These are phyloP conservation scores for Cryptococcus sp. DNA, from an alignment of 1,284 basidiomycete species.

Conservation along the genomic window DNA sequence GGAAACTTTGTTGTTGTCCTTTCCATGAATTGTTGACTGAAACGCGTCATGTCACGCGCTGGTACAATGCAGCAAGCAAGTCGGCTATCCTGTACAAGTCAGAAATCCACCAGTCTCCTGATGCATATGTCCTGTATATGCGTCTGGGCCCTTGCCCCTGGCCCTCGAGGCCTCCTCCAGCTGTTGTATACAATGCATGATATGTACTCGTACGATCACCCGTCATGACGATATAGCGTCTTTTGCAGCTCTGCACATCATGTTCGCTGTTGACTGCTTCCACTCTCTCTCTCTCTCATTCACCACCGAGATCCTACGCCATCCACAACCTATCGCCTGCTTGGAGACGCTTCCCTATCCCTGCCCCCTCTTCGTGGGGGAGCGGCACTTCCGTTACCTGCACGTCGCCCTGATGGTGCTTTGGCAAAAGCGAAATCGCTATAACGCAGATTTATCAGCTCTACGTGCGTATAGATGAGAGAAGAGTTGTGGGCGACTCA, in stretches of 20 bases:
- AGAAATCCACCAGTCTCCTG: too few species aligned
- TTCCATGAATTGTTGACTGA: too few species aligned
- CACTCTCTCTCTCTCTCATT: background rate
- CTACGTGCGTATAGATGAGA: conserved; percentile 1
- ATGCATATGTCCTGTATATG: too few species aligned
- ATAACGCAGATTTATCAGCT: background rate
- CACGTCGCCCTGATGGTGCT: conserved; percentile 64
- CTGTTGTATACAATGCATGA: conserved; percentile 7
- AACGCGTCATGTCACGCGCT: too few species aligned
- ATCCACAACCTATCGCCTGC: conserved; percentile 25
- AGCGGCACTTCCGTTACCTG: conserved; percentile 14
- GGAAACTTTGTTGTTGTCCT: too few species aligned
- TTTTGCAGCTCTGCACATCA: background rate
- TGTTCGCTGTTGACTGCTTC: background rate
- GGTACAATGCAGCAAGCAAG: too few species aligned
- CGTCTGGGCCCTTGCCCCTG: too few species aligned
- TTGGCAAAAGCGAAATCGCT: conserved; percentile 94
- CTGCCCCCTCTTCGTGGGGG: conserved; percentile 28
- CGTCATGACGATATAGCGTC: background rate
- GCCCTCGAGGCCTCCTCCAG: too few species aligned
- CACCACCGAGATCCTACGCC: background rate
- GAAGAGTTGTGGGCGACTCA: conserved; percentile 30
- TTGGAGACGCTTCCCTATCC: conserved; percentile 42
- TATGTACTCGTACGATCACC: background rate
- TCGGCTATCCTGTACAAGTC: too few species aligned